Evolutionary conservation across 2,329 filamentous ascomycete genomes (phyloP), one percentile per base, ranked within the genome.

Genomic region (Phialophora expanda): DNA sequence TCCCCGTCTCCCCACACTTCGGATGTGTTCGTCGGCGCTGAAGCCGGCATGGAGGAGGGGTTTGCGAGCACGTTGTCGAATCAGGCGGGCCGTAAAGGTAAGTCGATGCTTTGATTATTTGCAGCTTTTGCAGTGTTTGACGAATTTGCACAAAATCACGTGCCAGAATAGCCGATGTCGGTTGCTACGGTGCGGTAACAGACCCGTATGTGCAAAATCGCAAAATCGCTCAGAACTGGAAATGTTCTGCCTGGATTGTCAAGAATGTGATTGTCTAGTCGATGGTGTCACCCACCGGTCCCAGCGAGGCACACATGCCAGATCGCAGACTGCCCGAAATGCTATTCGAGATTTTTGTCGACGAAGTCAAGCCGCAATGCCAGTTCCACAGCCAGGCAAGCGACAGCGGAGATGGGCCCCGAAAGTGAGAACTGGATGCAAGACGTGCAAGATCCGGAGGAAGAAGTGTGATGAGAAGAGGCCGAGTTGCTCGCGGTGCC

Each of bases 391-490:
- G 32, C 26, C 41, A 17, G 53, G n/a, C 28, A 46, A 62, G 44
- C 64, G 64, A 30, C 64, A 51, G 30, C 44, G 64, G 22, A 48
- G 55, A 38, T 66, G 58, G 58, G 64, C 64, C 7, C 64, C 58
- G 6, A 66, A 66, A 30, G 55, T 55, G 17, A 54, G 58, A 14
- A 62, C 58, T 12, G 64, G 64, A 4, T 66, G 64, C 30, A 58
- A 54, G 50, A 66, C 64, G 24, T 66, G 64, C 55, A 66, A 62
- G 30, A 65, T 48, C 28, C 53, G 62, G 7, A 30, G 50, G 6
- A 65, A 48, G 38, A 59, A 60, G 30, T 68, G 66, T 30, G 62
- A 68, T 41, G 66, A 68, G 61, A 48, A 55, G 12, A 55, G 56
- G 48, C 62, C 62, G 5, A n/a, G 28, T 38, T 68, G 66, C 22